These are phyloP conservation scores for Arachnopeziza araneosa DNA, from an alignment of 2,329 filamentous ascomycete species.

Conservation along the genomic window DNA sequence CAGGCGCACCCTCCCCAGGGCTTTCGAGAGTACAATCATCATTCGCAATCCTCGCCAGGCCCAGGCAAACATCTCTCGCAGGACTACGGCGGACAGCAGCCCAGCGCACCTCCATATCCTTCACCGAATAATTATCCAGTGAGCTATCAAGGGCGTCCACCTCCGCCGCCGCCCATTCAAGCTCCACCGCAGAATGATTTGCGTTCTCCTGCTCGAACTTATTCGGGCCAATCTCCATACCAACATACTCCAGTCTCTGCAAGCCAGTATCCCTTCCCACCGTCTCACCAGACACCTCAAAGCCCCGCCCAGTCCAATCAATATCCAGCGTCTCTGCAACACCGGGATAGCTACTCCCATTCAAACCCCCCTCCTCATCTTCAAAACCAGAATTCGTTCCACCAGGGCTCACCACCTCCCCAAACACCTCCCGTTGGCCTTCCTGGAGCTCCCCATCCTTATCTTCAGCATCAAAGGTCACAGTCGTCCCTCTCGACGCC, in stretches of 20 bases:
- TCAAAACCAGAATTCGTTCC: constrained; percentile 26
- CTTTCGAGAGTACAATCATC: constrained; percentile 30
- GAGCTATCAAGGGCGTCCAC: constrained; percentile 27
- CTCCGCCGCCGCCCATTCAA: constrained; percentile 38
- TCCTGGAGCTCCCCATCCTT: constrained; percentile 28
- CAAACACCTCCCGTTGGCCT: constrained; percentile 31
- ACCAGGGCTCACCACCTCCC: constrained; percentile 27
- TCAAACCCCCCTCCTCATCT: constrained; percentile 20
- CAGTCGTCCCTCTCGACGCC: constrained; percentile 54
- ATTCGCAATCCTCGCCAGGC: constrained; percentile 23
- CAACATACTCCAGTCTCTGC: constrained; percentile 28
- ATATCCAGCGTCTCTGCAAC: constrained; percentile 24
- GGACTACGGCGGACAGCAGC: constrained; percentile 26
- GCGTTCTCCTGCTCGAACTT: constrained; percentile 37
- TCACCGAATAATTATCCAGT: constrained; percentile 30
- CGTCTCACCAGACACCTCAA: constrained; percentile 25
- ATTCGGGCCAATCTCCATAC: constrained; percentile 31
- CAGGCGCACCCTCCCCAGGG: constrained; percentile 25
- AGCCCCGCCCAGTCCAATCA: constrained; percentile 30
- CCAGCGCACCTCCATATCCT: constrained; percentile 22
- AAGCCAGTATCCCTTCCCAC: constrained; percentile 30
- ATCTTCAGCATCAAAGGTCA: constrained; percentile 42
- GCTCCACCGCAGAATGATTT: constrained; percentile 34
- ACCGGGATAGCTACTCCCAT: constrained; percentile 28
- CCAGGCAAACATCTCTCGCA: constrained; percentile 28